Conservation (phyloP, 106 monocot genomes). For the Platanthera guangdongensis region DNA sequence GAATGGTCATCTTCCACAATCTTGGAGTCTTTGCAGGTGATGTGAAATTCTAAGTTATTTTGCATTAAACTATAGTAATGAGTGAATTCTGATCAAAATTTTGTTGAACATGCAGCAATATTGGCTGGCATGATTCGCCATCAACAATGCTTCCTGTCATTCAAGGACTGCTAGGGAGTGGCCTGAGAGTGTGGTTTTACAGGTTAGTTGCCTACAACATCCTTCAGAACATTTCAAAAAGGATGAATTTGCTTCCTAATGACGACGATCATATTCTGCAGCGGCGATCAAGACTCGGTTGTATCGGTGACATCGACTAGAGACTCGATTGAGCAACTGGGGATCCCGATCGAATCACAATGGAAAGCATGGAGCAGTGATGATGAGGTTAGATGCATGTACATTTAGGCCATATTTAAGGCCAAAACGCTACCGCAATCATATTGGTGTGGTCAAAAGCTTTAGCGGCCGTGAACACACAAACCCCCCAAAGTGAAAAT, state of each 20-base stretch:
- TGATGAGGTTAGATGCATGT: neutral
- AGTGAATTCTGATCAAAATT: neutral
- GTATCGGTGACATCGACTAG: slow-evolving; percentile 12
- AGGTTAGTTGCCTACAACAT: slow-evolving; percentile 1
- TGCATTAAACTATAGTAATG: neutral
- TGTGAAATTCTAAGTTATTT: neutral
- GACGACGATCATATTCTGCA: neutral
- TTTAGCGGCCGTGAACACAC: too few relatives aligned
- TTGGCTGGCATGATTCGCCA: slow-evolving; percentile 10
- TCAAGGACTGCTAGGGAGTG: slow-evolving; percentile 10
- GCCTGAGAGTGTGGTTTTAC: slow-evolving; percentile 14
- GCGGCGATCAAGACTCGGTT: slow-evolving; percentile 20
- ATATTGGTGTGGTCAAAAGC: too few relatives aligned
- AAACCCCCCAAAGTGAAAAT: too few relatives aligned
- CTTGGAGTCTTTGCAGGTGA: slow-evolving; percentile 15
- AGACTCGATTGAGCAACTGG: neutral
- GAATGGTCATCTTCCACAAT: slow-evolving; percentile 11
- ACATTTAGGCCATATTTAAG: too few relatives aligned
- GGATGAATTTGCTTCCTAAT: neutral
- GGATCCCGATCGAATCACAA: slow-evolving; percentile 7
- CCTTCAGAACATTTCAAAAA: neutral
- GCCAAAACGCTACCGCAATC: too few relatives aligned
- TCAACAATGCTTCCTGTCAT: slow-evolving; percentile 10
- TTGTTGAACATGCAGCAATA: neutral
- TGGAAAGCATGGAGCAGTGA: slow-evolving; percentile 10